Percentiles rank a stretch among this genome's conserved stretches.
phyloP scores from a whole-genome alignment of 2,329 filamentous ascomycete species.

The Exutisphaerella laricina region DNA sequence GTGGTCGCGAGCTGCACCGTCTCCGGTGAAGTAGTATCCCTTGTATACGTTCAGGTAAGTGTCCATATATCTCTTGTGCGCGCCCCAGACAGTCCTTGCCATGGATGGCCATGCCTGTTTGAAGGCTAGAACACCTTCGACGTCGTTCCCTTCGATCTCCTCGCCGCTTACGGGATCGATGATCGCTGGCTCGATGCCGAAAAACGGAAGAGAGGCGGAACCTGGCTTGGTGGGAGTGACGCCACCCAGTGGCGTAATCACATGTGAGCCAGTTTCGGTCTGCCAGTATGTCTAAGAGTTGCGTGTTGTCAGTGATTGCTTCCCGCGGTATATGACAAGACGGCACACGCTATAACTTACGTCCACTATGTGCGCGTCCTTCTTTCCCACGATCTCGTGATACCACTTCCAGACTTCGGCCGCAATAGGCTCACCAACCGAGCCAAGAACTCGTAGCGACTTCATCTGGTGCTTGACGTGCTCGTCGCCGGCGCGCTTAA shows the following conservation, averaged over 20 bases:
- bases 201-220: constrained; percentile 93
- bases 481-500: constrained; percentile 93
- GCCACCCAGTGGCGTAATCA: constrained; percentile 88
- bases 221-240: constrained; percentile 96
- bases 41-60: constrained; percentile 97
- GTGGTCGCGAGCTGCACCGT: constrained; percentile 91
- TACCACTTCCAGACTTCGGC: constrained; percentile 99
- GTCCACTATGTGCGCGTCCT: constrained; percentile 88
- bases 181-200: constrained; percentile 95
- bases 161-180: constrained; percentile 94
- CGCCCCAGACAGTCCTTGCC: constrained; percentile 95
- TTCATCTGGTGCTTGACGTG: constrained; percentile 88
- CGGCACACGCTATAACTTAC: constrained; percentile 52
- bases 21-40: constrained; percentile 94
- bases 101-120: constrained; percentile 99
- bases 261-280: constrained; percentile 95
- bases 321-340: too few relatives aligned
- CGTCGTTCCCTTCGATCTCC: constrained; percentile 90
- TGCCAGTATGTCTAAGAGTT: constrained; percentile 88
- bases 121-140: constrained; percentile 93
- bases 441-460: constrained; percentile 81
- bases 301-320: constrained; percentile 16
- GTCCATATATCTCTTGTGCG: constrained; percentile 98
- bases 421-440: constrained; percentile 94
- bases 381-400: constrained; percentile 88